Base-by-base conservation (phyloP, 2,329 filamentous ascomycete genomes). In the Paraphaeosphaeria minitans region DNA sequence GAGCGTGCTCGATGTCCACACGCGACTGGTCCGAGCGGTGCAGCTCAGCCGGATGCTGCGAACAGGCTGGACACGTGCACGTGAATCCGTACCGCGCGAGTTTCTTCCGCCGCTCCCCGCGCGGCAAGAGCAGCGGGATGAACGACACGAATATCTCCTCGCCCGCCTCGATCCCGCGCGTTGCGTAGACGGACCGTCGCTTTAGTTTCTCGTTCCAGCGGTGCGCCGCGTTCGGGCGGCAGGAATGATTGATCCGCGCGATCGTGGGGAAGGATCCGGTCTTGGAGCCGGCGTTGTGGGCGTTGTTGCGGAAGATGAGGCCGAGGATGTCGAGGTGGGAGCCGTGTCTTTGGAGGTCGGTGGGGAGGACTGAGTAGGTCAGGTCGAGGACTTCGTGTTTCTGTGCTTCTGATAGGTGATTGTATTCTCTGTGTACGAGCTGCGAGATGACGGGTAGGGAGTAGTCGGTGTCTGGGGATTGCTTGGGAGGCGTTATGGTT, bases 121-220 rank as follows among this genome's bases (percentile, higher is more conserved):
- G 68, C 0, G 66, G 54, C 7, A 66, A 56, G 7, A 78, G 65
- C 8, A 79, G 64, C 4, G 74, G 70, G 21, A 78, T 73, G 63
- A 79, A 79, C 0, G 75, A 77, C 1, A 77, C 73, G 1, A 68
- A 73, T 22, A 80, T 65, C 57, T 80, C 78, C 39, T 80, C 78
- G 27, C 78, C 78, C 31, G 66, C 64, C 5, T 64, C 65, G 52
- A 80, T 78, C 21, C 70, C 68, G 1, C 73, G 65, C 4, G 69
- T 73, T 1, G 78, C 77, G 45, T 76, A 76, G 1, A 78, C 68
- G 31, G 75, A 62, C 22, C 67, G 60, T 57, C 66, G 70, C 19
- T 70, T 66, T 7, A 71, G 48, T 42, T 61, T 63, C 37, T 67
- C 68, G 57, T 66, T 76, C 77, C 77, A 78, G 57, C 67, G 70